phyloP scores from a whole-genome alignment of 108 stramenopile species.

The Cyclotella sp. region DNA sequence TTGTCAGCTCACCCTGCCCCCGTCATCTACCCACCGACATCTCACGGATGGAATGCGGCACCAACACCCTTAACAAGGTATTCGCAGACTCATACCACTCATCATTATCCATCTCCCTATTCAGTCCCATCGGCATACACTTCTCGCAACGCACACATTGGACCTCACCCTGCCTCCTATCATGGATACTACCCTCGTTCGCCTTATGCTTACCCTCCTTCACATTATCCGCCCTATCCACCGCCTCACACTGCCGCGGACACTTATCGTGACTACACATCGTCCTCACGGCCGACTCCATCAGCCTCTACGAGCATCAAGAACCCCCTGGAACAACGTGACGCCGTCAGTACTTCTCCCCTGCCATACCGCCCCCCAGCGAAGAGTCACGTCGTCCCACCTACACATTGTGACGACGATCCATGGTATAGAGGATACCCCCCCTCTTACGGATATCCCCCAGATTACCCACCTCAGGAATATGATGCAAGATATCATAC shows the following conservation, averaged over 20 bases:
- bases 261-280: neutral
- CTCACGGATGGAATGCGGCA: neutral
- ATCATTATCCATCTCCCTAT: slow-evolving; percentile 10
- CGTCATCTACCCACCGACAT: neutral
- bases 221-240: neutral
- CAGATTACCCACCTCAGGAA: neutral
- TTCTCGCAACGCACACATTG: no score
- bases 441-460: neutral
- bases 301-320: neutral
- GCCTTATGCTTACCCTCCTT: slow-evolving; percentile 14
- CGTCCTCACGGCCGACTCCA: neutral
- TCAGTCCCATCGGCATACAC: slow-evolving; percentile 1
- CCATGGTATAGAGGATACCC: slow-evolving; percentile 3
- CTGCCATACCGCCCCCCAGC: slow-evolving; percentile 1
- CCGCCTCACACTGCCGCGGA: neutral
- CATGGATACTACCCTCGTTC: slow-evolving; percentile 6
- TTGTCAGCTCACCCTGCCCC: neutral
- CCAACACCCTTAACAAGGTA: neutral
- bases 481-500: neutral
- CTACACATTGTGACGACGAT: neutral
- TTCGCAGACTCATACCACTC: slow-evolving; percentile 8
- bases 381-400: neutral
- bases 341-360: neutral
- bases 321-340: neutral
- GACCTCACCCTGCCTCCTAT: neutral